phyloP scores from a whole-genome alignment of 257 asterid species.

The Lithospermum erythrorhizon region DNA sequence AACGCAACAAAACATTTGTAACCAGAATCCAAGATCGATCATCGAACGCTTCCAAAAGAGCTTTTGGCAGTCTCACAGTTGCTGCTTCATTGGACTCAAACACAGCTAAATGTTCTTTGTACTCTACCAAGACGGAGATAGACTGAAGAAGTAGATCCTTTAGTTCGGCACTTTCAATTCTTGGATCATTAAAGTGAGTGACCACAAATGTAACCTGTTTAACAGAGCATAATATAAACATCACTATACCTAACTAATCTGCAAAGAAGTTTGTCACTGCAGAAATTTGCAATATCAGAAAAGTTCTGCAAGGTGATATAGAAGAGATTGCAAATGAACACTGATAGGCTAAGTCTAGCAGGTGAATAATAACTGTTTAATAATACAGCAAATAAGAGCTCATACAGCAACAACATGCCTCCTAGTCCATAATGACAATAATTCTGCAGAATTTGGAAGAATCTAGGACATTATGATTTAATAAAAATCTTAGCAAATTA shows the following conservation, averaged over 20 bases:
- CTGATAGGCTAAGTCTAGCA: neutral
- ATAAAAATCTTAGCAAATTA: neutral
- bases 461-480: neutral
- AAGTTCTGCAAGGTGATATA: neutral
- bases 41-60: conserved; percentile 75
- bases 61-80: conserved; percentile 58
- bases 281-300: neutral
- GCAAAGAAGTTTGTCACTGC: neutral
- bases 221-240: conserved; percentile 8
- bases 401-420: neutral
- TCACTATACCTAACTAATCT: neutral
- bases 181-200: conserved; percentile 81
- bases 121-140: conserved; percentile 74
- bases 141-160: conserved; percentile 96
- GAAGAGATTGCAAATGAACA: neutral
- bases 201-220: conserved; percentile 74
- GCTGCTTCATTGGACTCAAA: conserved; percentile 90
- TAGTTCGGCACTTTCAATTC: conserved; percentile 82
- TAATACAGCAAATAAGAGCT: neutral
- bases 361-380: neutral
- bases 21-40: conserved; percentile 94
- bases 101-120: conserved; percentile 67
- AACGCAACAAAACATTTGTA: conserved; percentile 65
- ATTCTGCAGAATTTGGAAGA: neutral
- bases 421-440: neutral